Conservation (phyloP, 2,329 filamentous ascomycete genomes). For the Thelonectria olida region DNA sequence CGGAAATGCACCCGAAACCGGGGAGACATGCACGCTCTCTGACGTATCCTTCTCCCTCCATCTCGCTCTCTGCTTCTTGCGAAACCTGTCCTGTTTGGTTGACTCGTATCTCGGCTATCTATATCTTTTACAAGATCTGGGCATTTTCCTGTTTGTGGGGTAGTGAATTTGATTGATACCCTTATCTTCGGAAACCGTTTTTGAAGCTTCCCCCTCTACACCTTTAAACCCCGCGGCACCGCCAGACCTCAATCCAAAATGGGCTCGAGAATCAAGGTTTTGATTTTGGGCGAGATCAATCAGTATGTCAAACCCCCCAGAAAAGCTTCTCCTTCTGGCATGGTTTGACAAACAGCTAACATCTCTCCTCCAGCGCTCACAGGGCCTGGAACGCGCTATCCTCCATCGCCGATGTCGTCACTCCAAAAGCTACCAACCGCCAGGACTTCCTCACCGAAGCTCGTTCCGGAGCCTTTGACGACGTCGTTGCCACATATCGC, state of each 20-base stretch:
- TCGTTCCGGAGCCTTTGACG: constrained; percentile 71
- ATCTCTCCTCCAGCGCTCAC: no score
- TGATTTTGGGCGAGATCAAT: constrained; percentile 51
- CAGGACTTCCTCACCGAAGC: constrained; percentile 76
- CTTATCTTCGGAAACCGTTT: background rate
- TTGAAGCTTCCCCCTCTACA: background rate
- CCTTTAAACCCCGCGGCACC: constrained; percentile 12
- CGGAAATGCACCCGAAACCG: background rate
- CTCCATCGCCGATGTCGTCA: constrained; percentile 71
- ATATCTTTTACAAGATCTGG: background rate
- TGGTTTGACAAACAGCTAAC: no score
- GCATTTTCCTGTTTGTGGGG: background rate
- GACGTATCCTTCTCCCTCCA: background rate
- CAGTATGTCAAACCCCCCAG: constrained; percentile 43
- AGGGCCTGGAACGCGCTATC: constrained; percentile 70
- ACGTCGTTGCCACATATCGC: constrained; percentile 72
- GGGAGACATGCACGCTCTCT: background rate
- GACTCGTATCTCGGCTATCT: background rate
- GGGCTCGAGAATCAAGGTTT: constrained; percentile 46
- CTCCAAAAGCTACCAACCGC: constrained; percentile 68
- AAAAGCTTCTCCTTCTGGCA: no score
- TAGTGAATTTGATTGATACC: background rate
- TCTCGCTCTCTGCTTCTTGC: background rate
- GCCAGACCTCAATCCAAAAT: constrained; percentile 28
- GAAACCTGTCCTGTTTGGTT: background rate